Evolutionary conservation across 768 basidiomycete genomes (phyloP).

Genomic region (Boletellus ananas): DNA sequence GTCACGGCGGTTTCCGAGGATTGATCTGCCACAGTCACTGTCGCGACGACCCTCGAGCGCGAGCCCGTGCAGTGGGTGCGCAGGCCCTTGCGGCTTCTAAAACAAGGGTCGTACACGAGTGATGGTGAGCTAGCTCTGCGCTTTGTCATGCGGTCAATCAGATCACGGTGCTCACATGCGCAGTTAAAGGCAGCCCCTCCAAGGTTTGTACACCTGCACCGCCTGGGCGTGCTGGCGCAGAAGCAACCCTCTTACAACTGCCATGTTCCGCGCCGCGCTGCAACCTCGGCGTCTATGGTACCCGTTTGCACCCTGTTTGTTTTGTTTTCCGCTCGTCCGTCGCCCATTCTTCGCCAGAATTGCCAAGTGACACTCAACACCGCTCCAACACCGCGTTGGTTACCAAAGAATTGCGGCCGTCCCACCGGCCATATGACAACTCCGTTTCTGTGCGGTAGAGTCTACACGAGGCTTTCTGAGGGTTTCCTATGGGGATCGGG

Average conservation of each 20-base stretch:
- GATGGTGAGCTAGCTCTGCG: conserved; percentile 36
- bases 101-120: conserved; percentile 39
- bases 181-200: conserved; percentile 10
- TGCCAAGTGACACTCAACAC: conserved; percentile 11
- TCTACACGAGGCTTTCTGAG: conserved; percentile 18
- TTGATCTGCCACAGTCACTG: conserved; percentile 29
- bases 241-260: conserved; percentile 34
- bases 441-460: conserved; percentile 12
- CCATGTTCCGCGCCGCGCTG: conserved; percentile 33
- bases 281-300: conserved; percentile 31
- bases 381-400: conserved; percentile 16
- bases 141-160: conserved; percentile 23
- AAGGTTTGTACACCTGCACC: conserved; percentile 1
- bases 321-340: conserved; percentile 14
- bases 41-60: conserved; percentile 41
- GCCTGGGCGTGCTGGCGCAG: conserved; percentile 15
- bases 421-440: conserved; percentile 8
- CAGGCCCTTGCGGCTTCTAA: conserved; percentile 38
- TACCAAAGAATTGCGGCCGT: conserved; percentile 2
- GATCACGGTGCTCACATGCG: conserved; percentile 2
- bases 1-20: conserved; percentile 18
- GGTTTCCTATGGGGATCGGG: conserved; percentile 13
- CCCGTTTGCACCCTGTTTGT: conserved; percentile 15
- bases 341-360: conserved; percentile 21
- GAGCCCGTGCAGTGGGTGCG: conserved; percentile 34